These are phyloP conservation scores for Incumbomyces delicatus DNA, from an alignment of 2,329 filamentous ascomycete genomes.

Conservation along the genomic window DNA sequence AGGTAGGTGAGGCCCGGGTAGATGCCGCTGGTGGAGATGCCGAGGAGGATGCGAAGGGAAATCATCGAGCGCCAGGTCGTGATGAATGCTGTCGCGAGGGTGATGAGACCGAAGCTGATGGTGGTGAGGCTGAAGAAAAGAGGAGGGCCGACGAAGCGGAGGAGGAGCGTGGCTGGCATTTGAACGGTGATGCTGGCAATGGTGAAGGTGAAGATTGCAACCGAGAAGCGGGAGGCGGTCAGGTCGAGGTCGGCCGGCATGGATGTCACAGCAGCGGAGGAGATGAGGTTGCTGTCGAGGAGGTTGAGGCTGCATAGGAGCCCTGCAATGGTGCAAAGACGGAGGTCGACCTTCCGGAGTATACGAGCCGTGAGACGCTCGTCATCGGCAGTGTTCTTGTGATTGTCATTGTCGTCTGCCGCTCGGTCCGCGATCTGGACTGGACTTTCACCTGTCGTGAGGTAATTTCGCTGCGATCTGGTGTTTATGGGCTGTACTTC, in stretches of 20 bases:
- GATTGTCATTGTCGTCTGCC: no score
- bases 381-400: background rate
- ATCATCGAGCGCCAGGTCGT: slow-evolving; percentile 62
- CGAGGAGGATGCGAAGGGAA: slow-evolving; percentile 53
- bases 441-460: no score
- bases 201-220: slow-evolving; percentile 65
- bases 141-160: slow-evolving; percentile 55
- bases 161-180: slow-evolving; percentile 57
- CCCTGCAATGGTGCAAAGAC: slow-evolving; percentile 60
- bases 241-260: slow-evolving; percentile 57
- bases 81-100: slow-evolving; percentile 59
- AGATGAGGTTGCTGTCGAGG: slow-evolving; percentile 60
- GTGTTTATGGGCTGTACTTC: no score
- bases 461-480: no score
- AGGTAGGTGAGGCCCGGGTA: slow-evolving; percentile 37
- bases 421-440: no score
- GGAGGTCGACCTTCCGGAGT: slow-evolving; percentile 52
- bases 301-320: slow-evolving; percentile 62
- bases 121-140: slow-evolving; percentile 53
- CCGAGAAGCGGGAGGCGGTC: slow-evolving; percentile 56
- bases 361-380: background rate
- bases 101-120: slow-evolving; percentile 53
- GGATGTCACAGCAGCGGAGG: slow-evolving; percentile 58
- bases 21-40: slow-evolving; percentile 48
- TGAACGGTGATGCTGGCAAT: slow-evolving; percentile 59